Evolutionary conservation across 371 early-diverging fungal genomes (phyloP), one percentile per base, ranked within the genome.

Genomic region (Circinella minor): DNA sequence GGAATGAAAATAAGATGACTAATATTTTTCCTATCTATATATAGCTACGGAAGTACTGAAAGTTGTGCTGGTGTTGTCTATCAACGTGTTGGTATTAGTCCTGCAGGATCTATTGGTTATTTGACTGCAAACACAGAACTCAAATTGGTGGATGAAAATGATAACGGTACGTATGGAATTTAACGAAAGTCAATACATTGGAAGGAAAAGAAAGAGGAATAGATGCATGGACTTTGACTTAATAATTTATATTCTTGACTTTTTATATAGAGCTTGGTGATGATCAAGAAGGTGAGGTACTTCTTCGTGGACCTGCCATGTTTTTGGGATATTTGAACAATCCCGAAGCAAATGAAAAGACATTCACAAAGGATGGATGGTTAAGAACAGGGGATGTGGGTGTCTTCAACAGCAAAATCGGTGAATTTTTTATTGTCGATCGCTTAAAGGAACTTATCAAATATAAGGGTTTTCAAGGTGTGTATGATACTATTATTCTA

Each of bases 331-430:
- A 94, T 49, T 74, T 88, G 18, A 88, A 90, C 64, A 89, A 91
- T 55, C 80, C 81, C 18, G 76, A 90, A 60, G 95, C 93, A 5
- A 95, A 94, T 6, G 73, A 74, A 17, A 86, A 88, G 2, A 87
- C 91, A 1, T 88, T 96, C 66, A 91, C 90, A 62, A 6, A 68
- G 0, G 88, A 90, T 36, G 93, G 93, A 1, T 96, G 90, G 83
- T 77, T 95, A 73, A 92, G 90, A 51, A 94, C 94, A 0, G 96
- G 95, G n/a, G 97, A 97, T 71, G 78, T 96, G 20, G 95, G 88
- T 1, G 76, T 84, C 39, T 85, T 86, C 8, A 88, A 90, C 68
- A 69, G 73, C 14, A 60, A 87, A 5, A 69, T 74, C 9, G 87
- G 86, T 0, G 79, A 87, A 71, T 89, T 94, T 66, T 89, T 76